Evolutionary conservation across 176 grass and related monocot species (phyloP).

Genomic region (Hordeum marinum): DNA sequence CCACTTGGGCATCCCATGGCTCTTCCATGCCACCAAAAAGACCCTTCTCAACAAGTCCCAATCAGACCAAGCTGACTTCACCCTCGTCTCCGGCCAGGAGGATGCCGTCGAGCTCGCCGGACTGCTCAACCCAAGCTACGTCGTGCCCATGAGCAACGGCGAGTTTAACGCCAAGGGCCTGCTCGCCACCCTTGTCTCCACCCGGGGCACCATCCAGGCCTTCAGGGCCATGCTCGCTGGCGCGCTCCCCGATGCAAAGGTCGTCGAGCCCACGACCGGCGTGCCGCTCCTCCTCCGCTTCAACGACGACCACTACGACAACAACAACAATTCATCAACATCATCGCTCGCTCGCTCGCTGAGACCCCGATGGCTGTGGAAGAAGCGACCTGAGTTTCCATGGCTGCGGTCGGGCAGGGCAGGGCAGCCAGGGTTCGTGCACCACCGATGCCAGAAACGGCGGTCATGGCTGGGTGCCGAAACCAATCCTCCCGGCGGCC

Average conservation of each 20-base stretch:
- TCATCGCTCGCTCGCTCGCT: background rate
- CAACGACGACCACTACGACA: background rate
- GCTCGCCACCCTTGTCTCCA: constrained; percentile 37
- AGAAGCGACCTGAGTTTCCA: too few species aligned
- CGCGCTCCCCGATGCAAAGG: constrained; percentile 48
- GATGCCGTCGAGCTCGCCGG: constrained; percentile 72
- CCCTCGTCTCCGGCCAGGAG: constrained; percentile 89
- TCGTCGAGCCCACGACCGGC: constrained; percentile 64
- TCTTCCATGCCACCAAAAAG: constrained; percentile 80
- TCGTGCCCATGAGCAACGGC: constrained; percentile 87
- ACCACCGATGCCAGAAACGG: too few species aligned
- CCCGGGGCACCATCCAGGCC: constrained; percentile 49
- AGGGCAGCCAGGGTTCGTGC: too few species aligned
- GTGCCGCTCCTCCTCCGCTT: constrained; percentile 28
- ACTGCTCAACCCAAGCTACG: constrained; percentile 57
- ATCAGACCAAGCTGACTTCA: constrained; percentile 33
- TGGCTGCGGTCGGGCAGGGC: too few species aligned
- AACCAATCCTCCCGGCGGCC: too few species aligned
- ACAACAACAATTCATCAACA: background rate
- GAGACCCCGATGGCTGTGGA: too few species aligned
- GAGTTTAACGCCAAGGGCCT: constrained; percentile 63
- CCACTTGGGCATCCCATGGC: constrained; percentile 83
- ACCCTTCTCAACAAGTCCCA: background rate
- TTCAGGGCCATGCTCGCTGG: constrained; percentile 64
- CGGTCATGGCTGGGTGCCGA: too few species aligned